Conservation (phyloP, 345 rosid genomes). For the Camelina neglecta region DNA sequence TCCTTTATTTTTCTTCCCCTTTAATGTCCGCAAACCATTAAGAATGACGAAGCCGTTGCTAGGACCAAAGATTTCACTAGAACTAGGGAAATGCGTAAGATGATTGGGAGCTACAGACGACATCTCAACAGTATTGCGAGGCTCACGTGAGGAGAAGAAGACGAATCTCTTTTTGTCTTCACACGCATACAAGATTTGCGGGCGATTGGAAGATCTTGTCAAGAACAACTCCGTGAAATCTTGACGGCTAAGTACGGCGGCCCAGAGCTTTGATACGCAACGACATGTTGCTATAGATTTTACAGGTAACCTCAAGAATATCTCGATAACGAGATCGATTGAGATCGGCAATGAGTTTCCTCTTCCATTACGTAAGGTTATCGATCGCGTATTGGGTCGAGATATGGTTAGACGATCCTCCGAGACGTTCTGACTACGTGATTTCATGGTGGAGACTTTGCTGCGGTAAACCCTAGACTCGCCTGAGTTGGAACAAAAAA, state of each 20-base stretch:
- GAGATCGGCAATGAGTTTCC: neutral
- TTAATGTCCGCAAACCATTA: too few species aligned
- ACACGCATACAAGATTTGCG: neutral
- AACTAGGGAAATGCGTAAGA: too few species aligned
- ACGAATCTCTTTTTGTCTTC: neutral
- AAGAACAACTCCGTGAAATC: slow-evolving; percentile 7
- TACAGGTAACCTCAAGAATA: neutral
- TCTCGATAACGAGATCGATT: neutral
- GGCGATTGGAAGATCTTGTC: neutral
- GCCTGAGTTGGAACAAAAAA: too few species aligned
- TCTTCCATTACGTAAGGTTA: neutral
- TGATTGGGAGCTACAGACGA: too few species aligned
- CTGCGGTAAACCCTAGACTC: too few species aligned
- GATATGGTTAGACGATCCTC: neutral
- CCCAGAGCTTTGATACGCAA: slow-evolving; percentile 1
- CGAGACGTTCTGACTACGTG: neutral
- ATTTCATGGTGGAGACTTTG: slow-evolving; percentile 3
- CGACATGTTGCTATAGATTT: slow-evolving; percentile 8
- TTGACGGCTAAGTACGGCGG: too few species aligned
- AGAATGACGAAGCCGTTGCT: too few species aligned
- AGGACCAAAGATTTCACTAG: too few species aligned
- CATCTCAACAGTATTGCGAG: neutral
- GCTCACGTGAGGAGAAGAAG: neutral
- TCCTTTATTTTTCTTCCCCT: too few species aligned
- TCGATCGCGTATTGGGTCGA: neutral